Percentiles rank a stretch among this genome's conserved stretches.
phyloP scores from a whole-genome alignment of 2,329 filamentous ascomycete genomes.

The Niveomyces coronatus region DNA sequence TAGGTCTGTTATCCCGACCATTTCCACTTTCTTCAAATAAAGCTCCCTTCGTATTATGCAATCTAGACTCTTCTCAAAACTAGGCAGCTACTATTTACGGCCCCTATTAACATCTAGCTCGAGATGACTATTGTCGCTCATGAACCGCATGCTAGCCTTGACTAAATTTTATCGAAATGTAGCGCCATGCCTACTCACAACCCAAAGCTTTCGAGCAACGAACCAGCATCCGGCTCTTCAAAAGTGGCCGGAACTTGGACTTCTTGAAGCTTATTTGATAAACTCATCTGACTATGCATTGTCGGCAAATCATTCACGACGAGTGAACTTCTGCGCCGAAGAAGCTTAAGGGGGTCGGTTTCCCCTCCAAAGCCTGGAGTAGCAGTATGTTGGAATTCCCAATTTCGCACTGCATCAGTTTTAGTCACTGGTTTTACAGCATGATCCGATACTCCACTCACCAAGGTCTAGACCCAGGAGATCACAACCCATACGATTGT shows the following conservation, averaged over 20 bases:
- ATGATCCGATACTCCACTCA: slow-evolving; percentile 27
- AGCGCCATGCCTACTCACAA: slow-evolving; percentile 59
- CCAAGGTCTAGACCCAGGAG: slow-evolving; percentile 76
- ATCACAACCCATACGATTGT: slow-evolving; percentile 89
- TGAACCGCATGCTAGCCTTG: too few species aligned
- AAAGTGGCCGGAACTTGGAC: slow-evolving; percentile 67
- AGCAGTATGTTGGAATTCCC: slow-evolving; percentile 61
- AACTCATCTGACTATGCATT: slow-evolving; percentile 29
- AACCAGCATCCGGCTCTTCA: slow-evolving; percentile 83
- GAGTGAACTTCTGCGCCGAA: slow-evolving; percentile 63
- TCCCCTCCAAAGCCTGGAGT: slow-evolving; percentile 31
- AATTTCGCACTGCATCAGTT: slow-evolving; percentile 53
- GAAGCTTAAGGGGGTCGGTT: slow-evolving; percentile 55
- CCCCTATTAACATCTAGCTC: too few species aligned
- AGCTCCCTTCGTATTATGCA: too few species aligned
- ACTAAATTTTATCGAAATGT: too few species aligned
- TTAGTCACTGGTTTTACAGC: slow-evolving; percentile 11
- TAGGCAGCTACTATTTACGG: too few species aligned
- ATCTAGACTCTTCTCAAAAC: too few species aligned
- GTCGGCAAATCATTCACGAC: slow-evolving; percentile 65
- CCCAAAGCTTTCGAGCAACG: slow-evolving; percentile 85
- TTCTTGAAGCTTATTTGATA: slow-evolving; percentile 29
- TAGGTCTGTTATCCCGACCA: too few species aligned
- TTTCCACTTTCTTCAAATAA: too few species aligned
- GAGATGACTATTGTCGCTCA: too few species aligned